These are phyloP conservation scores for Triticum turgidum DNA, from an alignment of 176 grass and related monocot species.

Conservation along the genomic window DNA sequence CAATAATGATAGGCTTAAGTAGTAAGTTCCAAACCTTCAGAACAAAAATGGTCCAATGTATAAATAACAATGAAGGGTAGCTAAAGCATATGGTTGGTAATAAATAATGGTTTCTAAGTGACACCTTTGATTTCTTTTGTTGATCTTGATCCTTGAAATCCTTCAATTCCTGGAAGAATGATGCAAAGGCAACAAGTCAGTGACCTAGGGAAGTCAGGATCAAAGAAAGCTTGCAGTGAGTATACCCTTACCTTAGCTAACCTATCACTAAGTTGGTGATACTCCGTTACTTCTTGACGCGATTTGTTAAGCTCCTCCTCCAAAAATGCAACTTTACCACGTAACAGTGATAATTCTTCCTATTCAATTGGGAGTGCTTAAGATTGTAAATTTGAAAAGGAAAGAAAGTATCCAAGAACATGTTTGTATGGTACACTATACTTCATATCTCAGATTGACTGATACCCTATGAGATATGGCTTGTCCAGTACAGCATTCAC, in stretches of 20 bases:
- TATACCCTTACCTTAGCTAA: slow-evolving; percentile 73
- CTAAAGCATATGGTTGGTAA: slow-evolving; percentile 15
- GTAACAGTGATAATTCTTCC: slow-evolving; percentile 76
- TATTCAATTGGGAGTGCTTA: slow-evolving; percentile 34
- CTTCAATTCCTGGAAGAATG: slow-evolving; percentile 80
- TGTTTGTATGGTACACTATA: neutral
- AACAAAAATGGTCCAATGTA: neutral
- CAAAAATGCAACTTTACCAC: slow-evolving; percentile 68
- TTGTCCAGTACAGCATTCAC: slow-evolving; percentile 9
- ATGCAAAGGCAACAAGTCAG: slow-evolving; percentile 38
- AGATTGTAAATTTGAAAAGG: slow-evolving; percentile 21
- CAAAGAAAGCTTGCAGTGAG: slow-evolving; percentile 18
- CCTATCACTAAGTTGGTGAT: slow-evolving; percentile 51
- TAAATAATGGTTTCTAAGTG: slow-evolving; percentile 8
- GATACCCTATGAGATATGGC: neutral
- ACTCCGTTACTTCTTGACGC: slow-evolving; percentile 58
- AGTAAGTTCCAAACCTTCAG: slow-evolving; percentile 5
- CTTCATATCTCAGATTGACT: slow-evolving; percentile 5
- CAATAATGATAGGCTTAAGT: neutral
- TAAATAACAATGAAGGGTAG: slow-evolving; percentile 14
- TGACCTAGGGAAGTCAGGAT: slow-evolving; percentile 17
- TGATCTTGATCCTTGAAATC: slow-evolving; percentile 90
- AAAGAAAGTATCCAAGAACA: neutral
- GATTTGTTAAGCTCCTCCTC: slow-evolving; percentile 89
- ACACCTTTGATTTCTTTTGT: slow-evolving; percentile 87